phyloP scores from a whole-genome alignment of 345 rosid genomes.

The Trapa incisa region DNA sequence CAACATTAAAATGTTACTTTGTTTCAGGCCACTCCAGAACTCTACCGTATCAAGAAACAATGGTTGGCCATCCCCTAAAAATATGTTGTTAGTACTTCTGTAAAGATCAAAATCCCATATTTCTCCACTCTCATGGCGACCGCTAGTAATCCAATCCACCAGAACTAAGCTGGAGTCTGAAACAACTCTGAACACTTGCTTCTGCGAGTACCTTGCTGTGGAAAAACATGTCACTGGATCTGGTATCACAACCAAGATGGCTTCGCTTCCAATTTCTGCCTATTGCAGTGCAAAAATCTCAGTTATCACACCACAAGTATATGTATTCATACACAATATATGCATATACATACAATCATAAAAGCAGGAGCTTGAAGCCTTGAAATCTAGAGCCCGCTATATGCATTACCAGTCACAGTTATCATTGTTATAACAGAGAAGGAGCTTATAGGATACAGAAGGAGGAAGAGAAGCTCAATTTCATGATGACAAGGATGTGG shows the following conservation, averaged over 20 bases:
- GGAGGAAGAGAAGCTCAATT: background rate
- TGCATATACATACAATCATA: background rate
- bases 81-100: constrained; percentile 68
- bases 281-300: constrained; percentile 28
- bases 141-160: constrained; percentile 95
- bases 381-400: background rate
- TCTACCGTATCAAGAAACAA: constrained; percentile 71
- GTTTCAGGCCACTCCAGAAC: background rate
- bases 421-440: background rate
- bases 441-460: background rate
- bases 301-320: background rate
- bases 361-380: background rate
- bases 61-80: constrained; percentile 42
- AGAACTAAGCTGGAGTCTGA: constrained; percentile 59
- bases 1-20: background rate
- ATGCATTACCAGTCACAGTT: background rate
- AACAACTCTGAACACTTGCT: constrained; percentile 58
- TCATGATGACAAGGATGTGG: too few relatives aligned
- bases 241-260: constrained; percentile 65
- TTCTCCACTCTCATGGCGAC: constrained; percentile 81
- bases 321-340: background rate
- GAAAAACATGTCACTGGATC: constrained; percentile 94
- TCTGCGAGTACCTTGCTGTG: constrained; percentile 72
- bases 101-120: constrained; percentile 82
- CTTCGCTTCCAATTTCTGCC: constrained; percentile 60